Conservation (phyloP, 2,329 filamentous ascomycete species). For the Colletotrichum sp. region DNA sequence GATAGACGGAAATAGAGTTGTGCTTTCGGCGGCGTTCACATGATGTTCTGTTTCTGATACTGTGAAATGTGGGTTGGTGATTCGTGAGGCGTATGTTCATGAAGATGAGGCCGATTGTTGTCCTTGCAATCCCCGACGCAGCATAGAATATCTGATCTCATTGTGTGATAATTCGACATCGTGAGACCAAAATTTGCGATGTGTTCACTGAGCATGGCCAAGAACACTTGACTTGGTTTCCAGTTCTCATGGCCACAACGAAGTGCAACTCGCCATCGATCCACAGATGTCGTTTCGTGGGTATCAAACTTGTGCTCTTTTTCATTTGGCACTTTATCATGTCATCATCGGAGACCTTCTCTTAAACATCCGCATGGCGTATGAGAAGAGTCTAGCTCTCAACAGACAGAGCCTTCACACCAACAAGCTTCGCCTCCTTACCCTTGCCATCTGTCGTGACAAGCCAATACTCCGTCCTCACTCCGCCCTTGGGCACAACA, state of each 20-base stretch:
- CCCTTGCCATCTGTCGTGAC: conserved; percentile 65
- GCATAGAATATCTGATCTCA: not conserved
- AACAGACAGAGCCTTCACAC: conserved; percentile 78
- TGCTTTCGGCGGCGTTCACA: not conserved
- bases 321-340: not conserved
- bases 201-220: not conserved
- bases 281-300: not conserved
- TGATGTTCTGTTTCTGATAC: not conserved
- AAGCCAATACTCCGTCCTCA: conserved; percentile 81
- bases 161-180: not conserved
- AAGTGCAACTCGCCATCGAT: not conserved
- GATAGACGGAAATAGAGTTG: not conserved
- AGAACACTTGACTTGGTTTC: not conserved
- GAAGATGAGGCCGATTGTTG: not conserved
- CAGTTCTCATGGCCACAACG: not conserved
- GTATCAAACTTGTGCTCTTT: not conserved
- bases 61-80: not conserved
- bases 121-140: not conserved
- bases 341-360: not conserved
- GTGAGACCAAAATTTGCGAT: not conserved
- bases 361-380: not conserved
- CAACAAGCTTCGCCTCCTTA: conserved; percentile 69
- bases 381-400: conserved; percentile 61
- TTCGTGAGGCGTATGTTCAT: not conserved
- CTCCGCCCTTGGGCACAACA: conserved; percentile 65